Conservation (phyloP, 805 yeast genomes). For the Tetrapisispora taiwanensis region DNA sequence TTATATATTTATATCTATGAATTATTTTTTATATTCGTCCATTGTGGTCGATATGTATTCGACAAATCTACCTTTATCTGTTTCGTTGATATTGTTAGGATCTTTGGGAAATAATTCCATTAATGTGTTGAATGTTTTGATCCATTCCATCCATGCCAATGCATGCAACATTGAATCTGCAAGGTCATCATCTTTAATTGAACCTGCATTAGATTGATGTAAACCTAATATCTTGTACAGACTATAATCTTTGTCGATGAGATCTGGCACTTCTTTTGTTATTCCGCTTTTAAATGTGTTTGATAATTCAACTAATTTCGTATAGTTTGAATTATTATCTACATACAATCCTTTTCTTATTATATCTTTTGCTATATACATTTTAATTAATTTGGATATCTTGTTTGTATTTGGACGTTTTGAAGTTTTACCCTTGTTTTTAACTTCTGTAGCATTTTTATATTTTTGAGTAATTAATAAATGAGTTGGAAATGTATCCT, state of each 20-base stretch:
- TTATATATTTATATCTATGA: too few relatives aligned
- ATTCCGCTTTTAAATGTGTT: background rate
- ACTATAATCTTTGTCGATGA: background rate
- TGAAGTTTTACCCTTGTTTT: background rate
- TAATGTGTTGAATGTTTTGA: slow-evolving; percentile 10
- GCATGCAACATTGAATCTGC: slow-evolving; percentile 60
- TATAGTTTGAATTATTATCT: too few relatives aligned
- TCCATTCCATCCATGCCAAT: slow-evolving; percentile 39
- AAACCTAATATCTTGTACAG: slow-evolving; percentile 65
- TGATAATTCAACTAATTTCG: background rate
- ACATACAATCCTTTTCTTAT: background rate
- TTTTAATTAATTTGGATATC: slow-evolving; percentile 2
- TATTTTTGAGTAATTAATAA: background rate
- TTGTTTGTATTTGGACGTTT: slow-evolving; percentile 1
- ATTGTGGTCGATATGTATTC: background rate
- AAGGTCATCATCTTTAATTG: slow-evolving; percentile 51
- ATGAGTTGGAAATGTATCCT: background rate
- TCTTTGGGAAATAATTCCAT: background rate
- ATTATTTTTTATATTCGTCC: too few relatives aligned
- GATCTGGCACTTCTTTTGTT: background rate
- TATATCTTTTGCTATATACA: slow-evolving; percentile 3
- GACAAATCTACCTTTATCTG: background rate
- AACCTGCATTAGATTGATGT: slow-evolving; percentile 40
- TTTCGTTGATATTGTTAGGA: background rate
- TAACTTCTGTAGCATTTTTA: background rate